Percentiles rank a stretch among this genome's conserved stretches.
These are phyloP conservation scores for Colletotrichum eleusines DNA, from an alignment of 2,329 filamentous ascomycete species.

Conservation along the genomic window DNA sequence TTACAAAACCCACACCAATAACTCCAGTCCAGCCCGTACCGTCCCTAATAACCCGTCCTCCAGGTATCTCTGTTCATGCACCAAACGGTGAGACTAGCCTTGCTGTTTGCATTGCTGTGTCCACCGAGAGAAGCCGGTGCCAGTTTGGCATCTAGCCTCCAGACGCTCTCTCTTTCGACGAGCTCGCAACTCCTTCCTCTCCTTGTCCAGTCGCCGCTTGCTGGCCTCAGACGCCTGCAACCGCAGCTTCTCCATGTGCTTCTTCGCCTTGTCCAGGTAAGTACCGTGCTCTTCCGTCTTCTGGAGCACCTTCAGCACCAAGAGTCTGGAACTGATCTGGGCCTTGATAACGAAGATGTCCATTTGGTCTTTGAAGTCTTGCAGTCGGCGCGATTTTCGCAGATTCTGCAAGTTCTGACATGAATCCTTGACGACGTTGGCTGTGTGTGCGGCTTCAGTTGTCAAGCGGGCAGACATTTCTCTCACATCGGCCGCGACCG, in stretches of 20 bases:
- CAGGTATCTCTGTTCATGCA: conserved; percentile 37
- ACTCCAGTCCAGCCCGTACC: conserved; percentile 26
- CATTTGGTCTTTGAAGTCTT: conserved; percentile 55
- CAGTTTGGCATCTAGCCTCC: conserved; percentile 43
- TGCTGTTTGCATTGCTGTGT: conserved; percentile 42
- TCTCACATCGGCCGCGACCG: conserved; percentile 13
- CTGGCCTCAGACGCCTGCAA: conserved; percentile 47
- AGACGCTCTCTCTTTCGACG: conserved; percentile 46
- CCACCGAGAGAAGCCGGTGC: conserved; percentile 41
- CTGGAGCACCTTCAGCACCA: conserved; percentile 68
- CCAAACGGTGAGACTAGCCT: conserved; percentile 19
- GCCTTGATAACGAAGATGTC: conserved; percentile 63
- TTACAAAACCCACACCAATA: conserved; percentile 34
- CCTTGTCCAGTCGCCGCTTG: conserved; percentile 46
- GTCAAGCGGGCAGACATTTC: conserved; percentile 29
- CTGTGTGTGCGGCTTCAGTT: conserved; percentile 17
- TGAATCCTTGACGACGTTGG: conserved; percentile 31
- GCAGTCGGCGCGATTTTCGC: conserved; percentile 49
- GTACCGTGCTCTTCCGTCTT: conserved; percentile 59
- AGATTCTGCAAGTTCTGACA: conserved; percentile 47
- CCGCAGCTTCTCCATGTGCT: conserved; percentile 46
- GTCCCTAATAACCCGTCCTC: conserved; percentile 20
- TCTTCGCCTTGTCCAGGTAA: conserved; percentile 60
- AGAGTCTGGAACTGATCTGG: conserved; percentile 67
- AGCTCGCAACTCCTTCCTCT: conserved; percentile 47